Evolutionary conservation across 23 red algal genomes (phyloP), one percentile per base, ranked within the genome.

Genomic region (Cyanidiococcus yangmingshanensis): DNA sequence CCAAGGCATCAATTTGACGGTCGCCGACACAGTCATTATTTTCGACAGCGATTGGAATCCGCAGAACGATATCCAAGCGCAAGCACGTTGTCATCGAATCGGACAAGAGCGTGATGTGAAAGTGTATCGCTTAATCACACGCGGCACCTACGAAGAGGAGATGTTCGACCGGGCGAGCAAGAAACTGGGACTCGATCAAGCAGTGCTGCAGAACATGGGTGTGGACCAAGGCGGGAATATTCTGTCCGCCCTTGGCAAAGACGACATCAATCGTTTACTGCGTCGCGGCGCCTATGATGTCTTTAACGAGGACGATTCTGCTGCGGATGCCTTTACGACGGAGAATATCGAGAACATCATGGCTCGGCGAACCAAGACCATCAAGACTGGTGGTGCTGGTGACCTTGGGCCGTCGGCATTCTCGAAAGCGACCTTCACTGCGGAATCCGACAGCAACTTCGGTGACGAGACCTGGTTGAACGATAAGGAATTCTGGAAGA

Each of bases 11-110:
- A 95, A 95, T 74, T 76, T 95, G 25, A 86, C 87, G 58, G 79
- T 82, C 0, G 91, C 91, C 21, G 91, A 95, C 77, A 95, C 91
- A 0, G 91, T 95, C n/a, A 95, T 95, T 68, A 71, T 95, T 74
- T 89, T 89, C 41, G 91, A 95, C 39, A 84, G 79, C 0, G 91
- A 95, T 54, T 86, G 82, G 82, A 95, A 95, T 78, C 91, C 91
- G 16, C 80, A 79, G 0, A 85, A 83, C 33, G 91, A 95, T 76
- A 41, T 87, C 0, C 91, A 95, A 50, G 91, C 91, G 18, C 81
- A 89, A 50, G 81, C 86, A 0, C 84, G 91, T 12, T 83, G 84
- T 37, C 86, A 95, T 77, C 79, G 91, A 37, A 95, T 95, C 7
- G 91, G 91, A 21, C 91, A 95, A 58, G 84, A 82, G 67, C 85